These are phyloP conservation scores for Ganoderma sinense DNA, from an alignment of 1,284 basidiomycete genomes.

Conservation along the genomic window DNA sequence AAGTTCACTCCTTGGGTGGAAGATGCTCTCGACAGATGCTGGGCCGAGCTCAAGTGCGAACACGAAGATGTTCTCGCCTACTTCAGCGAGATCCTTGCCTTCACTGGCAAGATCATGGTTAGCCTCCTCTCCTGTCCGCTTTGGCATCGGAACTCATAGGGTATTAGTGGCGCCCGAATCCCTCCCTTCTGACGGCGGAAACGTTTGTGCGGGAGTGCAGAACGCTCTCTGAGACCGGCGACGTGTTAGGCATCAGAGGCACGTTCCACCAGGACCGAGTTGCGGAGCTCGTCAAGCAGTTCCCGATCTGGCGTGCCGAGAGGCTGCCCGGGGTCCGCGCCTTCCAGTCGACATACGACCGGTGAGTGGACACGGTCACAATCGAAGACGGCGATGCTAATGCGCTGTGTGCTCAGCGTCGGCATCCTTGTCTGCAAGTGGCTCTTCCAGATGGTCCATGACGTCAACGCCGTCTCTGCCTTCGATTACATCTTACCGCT, in stretches of 20 bases:
- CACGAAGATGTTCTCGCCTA: conserved; percentile 84
- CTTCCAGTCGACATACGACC: conserved; percentile 85
- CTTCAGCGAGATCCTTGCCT: conserved; percentile 79
- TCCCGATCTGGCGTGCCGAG: conserved; percentile 74
- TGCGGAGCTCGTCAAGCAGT: conserved; percentile 63
- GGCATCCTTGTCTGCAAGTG: conserved; percentile 77
- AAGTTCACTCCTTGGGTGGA: conserved; percentile 84
- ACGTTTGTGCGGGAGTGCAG: conserved; percentile 79
- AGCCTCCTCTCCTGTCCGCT: conserved; percentile 17
- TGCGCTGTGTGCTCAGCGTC: conserved; percentile 50
- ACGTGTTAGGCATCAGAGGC: conserved; percentile 83
- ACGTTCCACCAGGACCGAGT: conserved; percentile 68
- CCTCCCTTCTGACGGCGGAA: conserved; percentile 74
- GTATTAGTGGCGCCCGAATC: conserved; percentile 64
- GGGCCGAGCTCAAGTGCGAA: conserved; percentile 75
- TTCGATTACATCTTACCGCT: conserved; percentile 86
- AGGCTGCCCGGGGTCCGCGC: conserved; percentile 79
- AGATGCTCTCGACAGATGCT: conserved; percentile 71
- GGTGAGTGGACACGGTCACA: conserved; percentile 46
- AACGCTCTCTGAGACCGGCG: conserved; percentile 59
- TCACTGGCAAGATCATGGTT: conserved; percentile 78
- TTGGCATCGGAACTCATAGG: neutral
- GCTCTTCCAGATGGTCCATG: conserved; percentile 76
- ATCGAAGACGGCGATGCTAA: neutral
- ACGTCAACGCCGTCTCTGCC: conserved; percentile 75